A percentile compares a stretch with the other conserved stretches of the same genome.
These are phyloP conservation scores for Beauveria rudraprayagi DNA, from an alignment of 2,329 filamentous ascomycete species.

Conservation along the genomic window DNA sequence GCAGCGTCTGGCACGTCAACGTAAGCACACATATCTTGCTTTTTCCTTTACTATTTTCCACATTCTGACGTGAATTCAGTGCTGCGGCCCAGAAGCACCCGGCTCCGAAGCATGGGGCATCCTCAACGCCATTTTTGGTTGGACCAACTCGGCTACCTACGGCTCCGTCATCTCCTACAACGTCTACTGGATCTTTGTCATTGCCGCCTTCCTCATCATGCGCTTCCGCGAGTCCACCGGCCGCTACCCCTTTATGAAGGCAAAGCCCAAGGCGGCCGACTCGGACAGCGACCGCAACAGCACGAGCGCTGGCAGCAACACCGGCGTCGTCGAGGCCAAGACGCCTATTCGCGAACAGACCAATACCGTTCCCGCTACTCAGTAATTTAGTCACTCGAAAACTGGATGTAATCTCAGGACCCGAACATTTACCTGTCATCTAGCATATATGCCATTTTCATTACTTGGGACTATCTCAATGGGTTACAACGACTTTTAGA, in stretches of 20 bases:
- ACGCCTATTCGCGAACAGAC: slow-evolving; percentile 16
- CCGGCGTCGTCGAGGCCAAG: slow-evolving; percentile 18
- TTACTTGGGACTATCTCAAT: background rate
- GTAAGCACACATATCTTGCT: slow-evolving; percentile 33
- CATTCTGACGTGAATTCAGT: slow-evolving; percentile 37
- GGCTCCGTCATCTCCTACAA: slow-evolving; percentile 84
- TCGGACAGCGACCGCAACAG: slow-evolving; percentile 15
- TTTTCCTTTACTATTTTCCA: slow-evolving; percentile 2
- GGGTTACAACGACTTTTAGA: background rate
- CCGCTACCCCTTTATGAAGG: slow-evolving; percentile 37
- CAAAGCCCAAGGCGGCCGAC: slow-evolving; percentile 17
- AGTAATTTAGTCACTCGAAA: background rate
- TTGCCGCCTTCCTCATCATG: slow-evolving; percentile 58
- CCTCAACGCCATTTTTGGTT: slow-evolving; percentile 79
- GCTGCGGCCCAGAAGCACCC: slow-evolving; percentile 66
- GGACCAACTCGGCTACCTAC: slow-evolving; percentile 83
- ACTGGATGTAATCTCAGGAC: too few relatives aligned
- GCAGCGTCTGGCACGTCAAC: slow-evolving; percentile 78
- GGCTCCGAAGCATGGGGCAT: slow-evolving; percentile 77
- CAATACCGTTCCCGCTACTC: slow-evolving; percentile 8
- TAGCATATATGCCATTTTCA: background rate
- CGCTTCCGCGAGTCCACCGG: slow-evolving; percentile 56
- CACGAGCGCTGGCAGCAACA: slow-evolving; percentile 20
- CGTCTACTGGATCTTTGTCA: slow-evolving; percentile 74
- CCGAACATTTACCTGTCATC: background rate